Evolutionary conservation across 805 yeast species (phyloP), one percentile per base, ranked within the genome.

Genomic region (Hanseniaspora vineae): DNA sequence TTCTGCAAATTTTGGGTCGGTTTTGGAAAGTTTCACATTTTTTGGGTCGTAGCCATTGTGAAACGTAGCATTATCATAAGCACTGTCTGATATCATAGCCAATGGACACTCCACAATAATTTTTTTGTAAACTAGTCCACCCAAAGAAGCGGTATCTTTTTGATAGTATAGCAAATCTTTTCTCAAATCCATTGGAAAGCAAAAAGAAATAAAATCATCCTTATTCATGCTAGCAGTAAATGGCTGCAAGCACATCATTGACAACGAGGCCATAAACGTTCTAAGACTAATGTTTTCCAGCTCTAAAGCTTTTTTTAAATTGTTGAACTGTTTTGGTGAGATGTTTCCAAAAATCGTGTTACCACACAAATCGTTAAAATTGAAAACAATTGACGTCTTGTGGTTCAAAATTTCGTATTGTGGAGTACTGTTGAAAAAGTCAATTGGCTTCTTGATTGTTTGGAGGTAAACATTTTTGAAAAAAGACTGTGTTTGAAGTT

Each of bases 191-290:
- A 55, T 46, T 1, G 58, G 57, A 18, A 61, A 47, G 10, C 58
- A 55, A 46, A 61, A 60, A 1, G 52, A 52, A 2, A 61, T 47
- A 31, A 13, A 10, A 42, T 51, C 56, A 42, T 54, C 46, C 18
- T 50, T 54, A 12, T 55, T 50, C 23, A 54, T 49, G 8, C 17
- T 17, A 17, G 12, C 13, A 4, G 31, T 42, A 3, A 44, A 46
- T 2, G 60, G 55, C 44, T 60, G 54, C 20, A 61, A 46, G 46
- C 62, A 57, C n/a, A 60, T 42, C 58, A 61, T 54, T 3, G 55
- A 50, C 5, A 59, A 51, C 18, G 61, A 60, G 33, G 58, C 55
- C 12, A 61, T 49, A 31, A 61, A 57, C 45, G 58, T 58, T 42
- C 52, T 55, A 17, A 61, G 46, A 40, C 56, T 52, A 8, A 58